Evolutionary conservation across 805 yeast genomes (phyloP).

Genomic region (Metschnikowia proteae): DNA sequence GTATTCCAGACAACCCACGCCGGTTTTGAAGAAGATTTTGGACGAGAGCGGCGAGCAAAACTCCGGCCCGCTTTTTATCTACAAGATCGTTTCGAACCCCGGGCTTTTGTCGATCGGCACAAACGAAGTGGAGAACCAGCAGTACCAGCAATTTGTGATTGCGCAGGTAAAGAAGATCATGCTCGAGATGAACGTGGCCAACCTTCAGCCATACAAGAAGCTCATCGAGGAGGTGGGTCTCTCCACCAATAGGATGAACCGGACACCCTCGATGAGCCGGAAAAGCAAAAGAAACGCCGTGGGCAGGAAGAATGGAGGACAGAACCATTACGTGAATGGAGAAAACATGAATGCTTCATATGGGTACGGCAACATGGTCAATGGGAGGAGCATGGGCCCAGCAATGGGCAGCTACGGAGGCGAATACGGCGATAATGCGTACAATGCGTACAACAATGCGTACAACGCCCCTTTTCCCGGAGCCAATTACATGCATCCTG

Average conservation of each 20-base stretch:
- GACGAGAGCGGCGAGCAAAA: constrained; percentile 59
- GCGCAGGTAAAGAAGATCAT: constrained; percentile 61
- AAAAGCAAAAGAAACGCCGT: constrained; percentile 18
- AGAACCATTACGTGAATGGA: background rate
- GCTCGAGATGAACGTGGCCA: constrained; percentile 51
- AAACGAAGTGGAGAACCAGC: constrained; percentile 19
- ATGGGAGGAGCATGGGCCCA: background rate
- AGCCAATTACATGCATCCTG: background rate
- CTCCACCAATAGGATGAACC: constrained; percentile 30
- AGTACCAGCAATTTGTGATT: constrained; percentile 52
- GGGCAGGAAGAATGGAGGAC: background rate
- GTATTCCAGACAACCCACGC: constrained; percentile 9
- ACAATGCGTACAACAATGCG: background rate
- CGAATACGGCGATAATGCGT: background rate
- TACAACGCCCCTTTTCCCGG: background rate
- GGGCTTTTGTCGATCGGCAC: constrained; percentile 37
- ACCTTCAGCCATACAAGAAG: constrained; percentile 73
- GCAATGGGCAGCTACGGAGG: background rate
- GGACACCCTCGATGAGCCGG: constrained; percentile 25
- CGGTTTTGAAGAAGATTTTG: constrained; percentile 54
- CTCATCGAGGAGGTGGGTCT: constrained; percentile 91
- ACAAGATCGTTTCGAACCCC: constrained; percentile 75
- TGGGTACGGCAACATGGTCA: constrained; percentile 1
- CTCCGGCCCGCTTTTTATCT: constrained; percentile 56
- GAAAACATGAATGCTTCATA: constrained; percentile 3